Base-by-base conservation (phyloP, 768 basidiomycete genomes). In the Auricularia sp. region DNA sequence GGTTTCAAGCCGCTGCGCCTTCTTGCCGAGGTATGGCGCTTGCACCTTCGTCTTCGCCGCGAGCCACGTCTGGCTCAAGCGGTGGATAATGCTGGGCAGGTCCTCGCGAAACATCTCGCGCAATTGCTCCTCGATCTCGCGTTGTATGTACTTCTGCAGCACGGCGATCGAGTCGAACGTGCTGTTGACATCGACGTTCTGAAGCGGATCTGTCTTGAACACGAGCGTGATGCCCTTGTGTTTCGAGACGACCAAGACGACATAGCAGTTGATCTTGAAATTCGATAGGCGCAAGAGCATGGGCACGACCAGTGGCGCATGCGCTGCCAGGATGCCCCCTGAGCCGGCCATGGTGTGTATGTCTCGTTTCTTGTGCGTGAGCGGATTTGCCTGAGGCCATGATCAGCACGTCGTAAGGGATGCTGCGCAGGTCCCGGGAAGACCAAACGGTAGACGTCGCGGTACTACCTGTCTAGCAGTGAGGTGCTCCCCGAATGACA, bases 81-180 rank as follows among this genome's bases (percentile, higher is more conserved):
- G 83, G 74, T 99, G 97, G 54, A 99, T 98, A 68, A 99, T 98
- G 4, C 92, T 89, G 1, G 97, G 97, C 3, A 99, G 77, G 74
- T 98, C 97, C 74, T 97, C 94, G 66, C 94, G 82, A 75, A 98
- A 99, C 94, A 98, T 96, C 75, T 98, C 97, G 51, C 97, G 83
- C 36, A 99, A 80, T 74, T 98, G 96, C 0, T 88, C 92, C 75
- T 99, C 97, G 64, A 99, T 98, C 77, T 98, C 96, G 65, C 87
- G 85, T 74, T 98, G 97, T 66, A 99, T 94, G 75, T 95, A 98
- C 65, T 94, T 94, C 73, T 98, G 92, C 62, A 99, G 97, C 68
- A 98, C 95, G 58, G 92, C 93, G 68, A 99, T 96, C 3, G 92
- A 94, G 76, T 99, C 97, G 71, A 99, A 99, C 2, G 95, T 98